A percentile compares a stretch with the other conserved stretches of the same genome.
These are phyloP conservation scores for Saturnispora silvae DNA, from an alignment of 805 yeast species.

Conservation along the genomic window DNA sequence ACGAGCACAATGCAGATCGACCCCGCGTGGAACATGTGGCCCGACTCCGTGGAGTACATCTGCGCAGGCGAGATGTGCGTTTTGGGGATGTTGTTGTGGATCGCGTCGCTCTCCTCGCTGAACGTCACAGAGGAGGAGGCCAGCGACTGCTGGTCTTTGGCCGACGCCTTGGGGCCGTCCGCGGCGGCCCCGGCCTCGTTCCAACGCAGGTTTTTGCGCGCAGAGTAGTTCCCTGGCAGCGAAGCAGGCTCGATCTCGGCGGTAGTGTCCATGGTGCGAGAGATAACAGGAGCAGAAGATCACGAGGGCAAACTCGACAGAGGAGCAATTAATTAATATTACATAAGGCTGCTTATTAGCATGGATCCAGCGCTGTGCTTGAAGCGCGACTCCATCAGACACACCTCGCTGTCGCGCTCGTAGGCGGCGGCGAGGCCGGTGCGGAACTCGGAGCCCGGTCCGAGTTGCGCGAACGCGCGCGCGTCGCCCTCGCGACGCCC, in stretches of 20 bases:
- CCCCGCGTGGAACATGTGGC: constrained; percentile 92
- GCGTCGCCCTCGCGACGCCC: neutral
- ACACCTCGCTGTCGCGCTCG: neutral
- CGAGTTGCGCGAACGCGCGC: neutral
- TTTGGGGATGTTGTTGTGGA: constrained; percentile 52
- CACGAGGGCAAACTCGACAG: too few species aligned
- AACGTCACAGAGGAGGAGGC: constrained; percentile 10
- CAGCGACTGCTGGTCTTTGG: too few species aligned
- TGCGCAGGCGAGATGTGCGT: constrained; percentile 83
- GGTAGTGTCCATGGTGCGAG: constrained; percentile 9
- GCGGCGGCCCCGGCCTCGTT: constrained; percentile 13
- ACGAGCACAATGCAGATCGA: constrained; percentile 79
- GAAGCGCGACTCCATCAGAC: constrained; percentile 30
- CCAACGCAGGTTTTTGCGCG: constrained; percentile 46
- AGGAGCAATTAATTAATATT: too few species aligned
- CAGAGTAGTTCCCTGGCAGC: constrained; percentile 42
- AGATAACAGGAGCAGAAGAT: too few species aligned
- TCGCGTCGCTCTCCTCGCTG: constrained; percentile 37
- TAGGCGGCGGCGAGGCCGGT: neutral
- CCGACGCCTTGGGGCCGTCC: neutral
- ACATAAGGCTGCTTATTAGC: too few species aligned
- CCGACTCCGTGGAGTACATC: constrained; percentile 83
- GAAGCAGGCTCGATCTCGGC: constrained; percentile 33
- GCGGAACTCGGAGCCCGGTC: neutral
- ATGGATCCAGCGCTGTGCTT: constrained; percentile 38